A percentile compares a stretch with the other conserved stretches of the same genome.
phyloP scores from a whole-genome alignment of 371 early-diverging fungal species.

The Massospora cicadina region DNA sequence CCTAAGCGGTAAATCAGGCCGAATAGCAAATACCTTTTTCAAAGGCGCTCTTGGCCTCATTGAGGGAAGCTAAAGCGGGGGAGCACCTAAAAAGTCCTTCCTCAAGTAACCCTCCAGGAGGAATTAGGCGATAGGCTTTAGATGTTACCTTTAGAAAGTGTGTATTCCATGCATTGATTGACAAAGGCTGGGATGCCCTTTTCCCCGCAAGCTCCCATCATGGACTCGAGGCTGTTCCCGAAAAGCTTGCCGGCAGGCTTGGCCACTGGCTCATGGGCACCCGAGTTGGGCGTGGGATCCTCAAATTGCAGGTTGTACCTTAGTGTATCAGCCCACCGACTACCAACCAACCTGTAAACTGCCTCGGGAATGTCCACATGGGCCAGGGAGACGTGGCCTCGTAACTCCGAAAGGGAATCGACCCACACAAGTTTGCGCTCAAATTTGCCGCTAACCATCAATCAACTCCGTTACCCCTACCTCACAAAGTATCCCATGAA shows the following conservation, averaged over 20 bases:
- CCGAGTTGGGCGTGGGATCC: background rate
- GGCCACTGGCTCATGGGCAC: background rate
- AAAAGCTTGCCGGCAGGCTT: conserved; percentile 17
- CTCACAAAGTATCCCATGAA: background rate
- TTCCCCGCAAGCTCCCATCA: conserved; percentile 42
- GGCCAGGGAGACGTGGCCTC: background rate
- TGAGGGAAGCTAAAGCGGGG: background rate
- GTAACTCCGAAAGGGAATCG: background rate
- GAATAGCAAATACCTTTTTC: background rate
- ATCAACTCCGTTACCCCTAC: background rate
- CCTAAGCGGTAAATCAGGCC: background rate
- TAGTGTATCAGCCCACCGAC: too few species aligned
- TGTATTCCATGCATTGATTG: conserved; percentile 30
- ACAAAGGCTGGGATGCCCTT: conserved; percentile 37
- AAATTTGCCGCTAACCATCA: background rate
- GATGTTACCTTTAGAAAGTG: conserved; percentile 23
- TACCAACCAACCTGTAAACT: background rate
- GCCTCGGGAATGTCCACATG: background rate
- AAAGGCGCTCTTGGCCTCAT: background rate
- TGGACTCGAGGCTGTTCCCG: conserved; percentile 33
- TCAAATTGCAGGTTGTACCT: background rate
- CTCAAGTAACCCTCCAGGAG: background rate
- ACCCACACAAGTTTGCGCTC: background rate
- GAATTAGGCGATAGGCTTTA: background rate
- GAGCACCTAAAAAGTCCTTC: background rate